phyloP scores from a whole-genome alignment of 108 stramenopile genomes.

The Skeletonema costatum region DNA sequence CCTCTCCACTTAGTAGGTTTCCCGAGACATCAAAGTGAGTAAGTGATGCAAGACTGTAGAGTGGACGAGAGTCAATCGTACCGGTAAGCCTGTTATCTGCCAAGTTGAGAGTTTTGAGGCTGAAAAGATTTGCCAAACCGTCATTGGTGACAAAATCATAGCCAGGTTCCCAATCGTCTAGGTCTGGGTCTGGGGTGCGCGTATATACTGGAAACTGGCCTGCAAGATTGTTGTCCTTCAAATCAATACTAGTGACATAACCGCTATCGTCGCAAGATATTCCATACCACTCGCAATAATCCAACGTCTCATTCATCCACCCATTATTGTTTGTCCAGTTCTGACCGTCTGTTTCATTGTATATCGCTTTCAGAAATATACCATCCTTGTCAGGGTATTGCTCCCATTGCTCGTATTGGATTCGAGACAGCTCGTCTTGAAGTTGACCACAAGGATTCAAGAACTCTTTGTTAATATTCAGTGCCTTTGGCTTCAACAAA shows the following conservation, averaged over 20 bases:
- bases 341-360: conserved; percentile 42
- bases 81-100: conserved; percentile 17
- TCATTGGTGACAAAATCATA: too few species aligned
- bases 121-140: not conserved
- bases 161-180: too few species aligned
- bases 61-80: conserved; percentile 30
- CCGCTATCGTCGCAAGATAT: not conserved
- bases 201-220: conserved; percentile 1
- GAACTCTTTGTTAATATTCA: too few species aligned
- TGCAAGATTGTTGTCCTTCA: not conserved
- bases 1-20: conserved; percentile 14
- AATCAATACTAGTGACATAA: not conserved
- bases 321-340: conserved; percentile 16
- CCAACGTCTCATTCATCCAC: not conserved
- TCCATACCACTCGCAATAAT: not conserved
- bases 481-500: too few species aligned
- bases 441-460: too few species aligned
- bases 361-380: conserved; percentile 42
- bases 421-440: conserved; percentile 8
- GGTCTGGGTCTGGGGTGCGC: not conserved
- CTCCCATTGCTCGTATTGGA: too few species aligned
- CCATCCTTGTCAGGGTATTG: too few species aligned
- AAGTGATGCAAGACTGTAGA: conserved; percentile 49
- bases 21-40: conserved; percentile 16
- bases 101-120: conserved; percentile 16